A percentile compares a stretch with the other conserved stretches of the same genome.
Evolutionary conservation across 2,329 filamentous ascomycete genomes (phyloP).

Genomic region (Penicillium sp.): DNA sequence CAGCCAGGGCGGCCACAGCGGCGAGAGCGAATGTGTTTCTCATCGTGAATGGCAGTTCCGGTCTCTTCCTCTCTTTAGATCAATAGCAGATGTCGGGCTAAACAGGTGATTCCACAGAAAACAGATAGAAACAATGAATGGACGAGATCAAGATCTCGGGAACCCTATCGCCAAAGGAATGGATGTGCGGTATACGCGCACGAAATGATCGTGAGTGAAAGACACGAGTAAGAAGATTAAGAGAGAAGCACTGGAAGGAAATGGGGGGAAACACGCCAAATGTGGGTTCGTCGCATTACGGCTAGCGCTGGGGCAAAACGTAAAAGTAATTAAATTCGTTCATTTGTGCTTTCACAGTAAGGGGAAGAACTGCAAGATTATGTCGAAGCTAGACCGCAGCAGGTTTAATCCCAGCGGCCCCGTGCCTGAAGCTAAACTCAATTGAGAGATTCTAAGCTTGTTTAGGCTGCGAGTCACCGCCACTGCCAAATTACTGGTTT

Average conservation of each 20-base stretch:
- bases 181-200: constrained; percentile 31
- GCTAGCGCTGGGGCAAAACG: constrained; percentile 5
- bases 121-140: constrained; percentile 10
- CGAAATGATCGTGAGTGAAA: constrained; percentile 21
- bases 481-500: neutral
- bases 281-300: constrained; percentile 13
- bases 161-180: constrained; percentile 21
- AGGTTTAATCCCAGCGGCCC: constrained; percentile 1
- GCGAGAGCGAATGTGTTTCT: constrained; percentile 27
- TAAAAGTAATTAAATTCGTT: neutral
- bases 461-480: neutral
- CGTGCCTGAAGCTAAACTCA: constrained; percentile 16
- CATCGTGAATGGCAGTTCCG: constrained; percentile 20
- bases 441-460: neutral
- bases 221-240: constrained; percentile 16
- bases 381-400: neutral
- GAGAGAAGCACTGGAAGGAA: constrained; percentile 1
- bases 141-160: constrained; percentile 23
- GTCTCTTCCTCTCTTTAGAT: neutral
- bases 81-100: neutral
- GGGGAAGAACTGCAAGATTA: constrained; percentile 11
- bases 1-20: constrained; percentile 30
- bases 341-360: constrained; percentile 9
- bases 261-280: constrained; percentile 6
- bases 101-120: neutral